Percentiles rank a stretch among this genome's conserved stretches.
phyloP scores from a whole-genome alignment of 2,329 filamentous ascomycete species.

The Sporothrix schenckii region DNA sequence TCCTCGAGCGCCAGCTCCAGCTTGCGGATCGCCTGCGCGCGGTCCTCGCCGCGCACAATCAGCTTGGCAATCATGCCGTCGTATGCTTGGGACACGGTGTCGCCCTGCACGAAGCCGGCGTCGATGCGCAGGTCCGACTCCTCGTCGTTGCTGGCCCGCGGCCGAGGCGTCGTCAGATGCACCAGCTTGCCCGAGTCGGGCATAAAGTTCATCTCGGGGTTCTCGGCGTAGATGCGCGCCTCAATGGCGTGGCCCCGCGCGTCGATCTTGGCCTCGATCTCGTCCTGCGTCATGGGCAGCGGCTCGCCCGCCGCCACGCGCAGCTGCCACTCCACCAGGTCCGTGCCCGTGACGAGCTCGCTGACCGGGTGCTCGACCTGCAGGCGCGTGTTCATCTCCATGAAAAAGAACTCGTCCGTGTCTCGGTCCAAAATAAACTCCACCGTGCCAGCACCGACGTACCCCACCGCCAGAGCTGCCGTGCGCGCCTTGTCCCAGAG shows the following conservation, averaged over 20 bases:
- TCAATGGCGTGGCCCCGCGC: slow-evolving; percentile 86
- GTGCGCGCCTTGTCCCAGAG: slow-evolving; percentile 68
- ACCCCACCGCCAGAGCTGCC: slow-evolving; percentile 74
- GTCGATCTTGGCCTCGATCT: slow-evolving; percentile 74
- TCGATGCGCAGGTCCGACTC: slow-evolving; percentile 83
- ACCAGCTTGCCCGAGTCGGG: slow-evolving; percentile 89
- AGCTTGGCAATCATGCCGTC: slow-evolving; percentile 99
- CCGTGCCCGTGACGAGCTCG: slow-evolving; percentile 67
- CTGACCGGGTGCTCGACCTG: slow-evolving; percentile 97
- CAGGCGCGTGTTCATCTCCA: slow-evolving; percentile 83
- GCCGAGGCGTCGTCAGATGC: slow-evolving; percentile 72
- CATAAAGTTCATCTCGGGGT: slow-evolving; percentile 87
- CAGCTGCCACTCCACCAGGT: slow-evolving; percentile 95
- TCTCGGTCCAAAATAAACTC: slow-evolving; percentile 89
- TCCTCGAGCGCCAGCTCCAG: slow-evolving; percentile 77
- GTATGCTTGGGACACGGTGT: slow-evolving; percentile 91
- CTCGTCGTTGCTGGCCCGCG: slow-evolving; percentile 33
- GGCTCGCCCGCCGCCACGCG: slow-evolving; percentile 65
- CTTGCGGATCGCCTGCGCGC: slow-evolving; percentile 80
- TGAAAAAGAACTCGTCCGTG: slow-evolving; percentile 77
- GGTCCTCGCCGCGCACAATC: slow-evolving; percentile 80
- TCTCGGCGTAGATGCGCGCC: slow-evolving; percentile 95
- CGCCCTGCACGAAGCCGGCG: slow-evolving; percentile 87
- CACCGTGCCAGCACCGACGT: slow-evolving; percentile 86
- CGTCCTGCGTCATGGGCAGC: slow-evolving; percentile 58